Conservation (phyloP, 1,284 basidiomycete genomes). For the Meripilus lineatus region DNA sequence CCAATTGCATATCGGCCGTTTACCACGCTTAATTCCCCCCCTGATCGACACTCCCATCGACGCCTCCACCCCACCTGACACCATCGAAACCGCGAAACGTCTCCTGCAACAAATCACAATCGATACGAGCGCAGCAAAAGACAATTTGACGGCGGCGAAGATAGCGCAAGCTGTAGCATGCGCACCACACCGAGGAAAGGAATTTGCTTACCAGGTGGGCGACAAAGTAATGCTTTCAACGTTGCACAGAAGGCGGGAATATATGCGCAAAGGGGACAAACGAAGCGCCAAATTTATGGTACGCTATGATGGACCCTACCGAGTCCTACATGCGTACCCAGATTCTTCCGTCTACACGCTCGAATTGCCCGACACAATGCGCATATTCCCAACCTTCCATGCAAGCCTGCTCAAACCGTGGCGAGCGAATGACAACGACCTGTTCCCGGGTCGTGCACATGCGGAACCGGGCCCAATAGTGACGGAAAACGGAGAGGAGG, state of each 20-base stretch:
- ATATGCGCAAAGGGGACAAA: slow-evolving; percentile 20
- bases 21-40: slow-evolving; percentile 13
- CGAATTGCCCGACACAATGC: slow-evolving; percentile 17
- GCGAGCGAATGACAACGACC: background rate
- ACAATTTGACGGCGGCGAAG: no score
- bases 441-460: no score
- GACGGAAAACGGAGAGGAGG: no score
- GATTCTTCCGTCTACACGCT: slow-evolving; percentile 21
- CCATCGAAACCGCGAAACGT: no score
- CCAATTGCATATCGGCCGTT: slow-evolving; percentile 29
- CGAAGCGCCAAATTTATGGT: slow-evolving; percentile 32
- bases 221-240: slow-evolving; percentile 27
- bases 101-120: no score
- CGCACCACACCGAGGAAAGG: no score
- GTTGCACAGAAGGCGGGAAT: slow-evolving; percentile 18
- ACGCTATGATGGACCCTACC: slow-evolving; percentile 29
- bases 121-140: no score
- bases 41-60: background rate
- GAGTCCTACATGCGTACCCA: slow-evolving; percentile 13
- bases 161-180: no score
- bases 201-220: slow-evolving; percentile 17
- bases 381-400: slow-evolving; percentile 21
- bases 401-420: slow-evolving; percentile 6
- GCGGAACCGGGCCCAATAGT: no score
- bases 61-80: background rate